phyloP scores from a whole-genome alignment of 345 rosid species.

The Eucalyptus erythrocorys region DNA sequence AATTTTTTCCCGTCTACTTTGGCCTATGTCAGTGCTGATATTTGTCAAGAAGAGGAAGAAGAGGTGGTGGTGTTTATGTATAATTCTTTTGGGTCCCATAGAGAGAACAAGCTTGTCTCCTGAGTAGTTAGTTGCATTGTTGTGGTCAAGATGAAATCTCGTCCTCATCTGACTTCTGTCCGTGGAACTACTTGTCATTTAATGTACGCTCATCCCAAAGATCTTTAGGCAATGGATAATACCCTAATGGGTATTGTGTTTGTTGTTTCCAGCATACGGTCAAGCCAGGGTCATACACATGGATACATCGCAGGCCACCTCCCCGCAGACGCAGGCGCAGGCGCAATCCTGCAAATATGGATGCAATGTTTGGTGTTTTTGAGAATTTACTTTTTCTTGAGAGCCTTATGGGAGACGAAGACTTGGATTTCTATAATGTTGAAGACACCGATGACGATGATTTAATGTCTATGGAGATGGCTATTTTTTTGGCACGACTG shows the following conservation, averaged over 20 bases:
- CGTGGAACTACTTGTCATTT: neutral
- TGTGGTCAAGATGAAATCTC: neutral
- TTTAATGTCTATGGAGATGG: slow-evolving; percentile 35
- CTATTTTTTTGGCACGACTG: slow-evolving; percentile 31
- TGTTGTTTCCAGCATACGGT: slow-evolving; percentile 17
- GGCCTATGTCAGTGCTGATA: neutral
- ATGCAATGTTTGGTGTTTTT: slow-evolving; percentile 30
- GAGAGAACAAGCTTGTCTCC: neutral
- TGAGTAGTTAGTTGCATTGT: neutral
- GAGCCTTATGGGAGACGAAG: slow-evolving; percentile 20
- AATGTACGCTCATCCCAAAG: neutral
- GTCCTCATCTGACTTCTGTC: neutral
- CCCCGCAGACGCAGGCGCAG: slow-evolving; percentile 34
- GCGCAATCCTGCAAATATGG: slow-evolving; percentile 29
- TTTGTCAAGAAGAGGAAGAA: neutral
- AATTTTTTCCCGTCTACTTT: neutral
- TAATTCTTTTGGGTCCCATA: neutral
- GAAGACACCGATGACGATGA: slow-evolving; percentile 33
- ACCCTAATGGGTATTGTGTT: neutral
- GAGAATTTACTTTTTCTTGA: slow-evolving; percentile 15
- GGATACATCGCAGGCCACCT: slow-evolving; percentile 65
- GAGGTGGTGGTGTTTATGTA: neutral
- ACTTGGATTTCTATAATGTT: slow-evolving; percentile 21
- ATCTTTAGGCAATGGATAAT: neutral
- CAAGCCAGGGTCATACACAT: slow-evolving; percentile 73